A percentile compares a stretch with the other conserved stretches of the same genome.
Conservation (phyloP, 306 rosid species). For the Trifolium repens region DNA sequence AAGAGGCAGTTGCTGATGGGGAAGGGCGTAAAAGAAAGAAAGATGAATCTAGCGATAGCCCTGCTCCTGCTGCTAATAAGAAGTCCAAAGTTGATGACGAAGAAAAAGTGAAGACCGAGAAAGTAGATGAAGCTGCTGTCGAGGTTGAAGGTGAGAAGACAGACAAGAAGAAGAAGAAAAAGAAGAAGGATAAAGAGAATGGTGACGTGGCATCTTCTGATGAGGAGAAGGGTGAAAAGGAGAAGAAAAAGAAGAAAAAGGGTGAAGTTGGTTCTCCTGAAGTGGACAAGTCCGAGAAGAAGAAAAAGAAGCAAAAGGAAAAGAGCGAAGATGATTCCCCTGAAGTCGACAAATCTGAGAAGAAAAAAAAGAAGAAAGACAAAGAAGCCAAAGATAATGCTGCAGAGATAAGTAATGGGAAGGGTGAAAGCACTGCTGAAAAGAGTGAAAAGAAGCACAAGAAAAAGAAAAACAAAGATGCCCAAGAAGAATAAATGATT, state of each 20-base stretch:
- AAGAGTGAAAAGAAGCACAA: conserved; percentile 23
- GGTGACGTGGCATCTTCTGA: background rate
- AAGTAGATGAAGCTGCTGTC: background rate
- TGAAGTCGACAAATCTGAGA: background rate
- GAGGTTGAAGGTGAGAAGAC: conserved; percentile 6
- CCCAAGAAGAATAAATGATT: background rate
- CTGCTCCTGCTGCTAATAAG: conserved; percentile 20
- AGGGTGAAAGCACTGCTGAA: background rate
- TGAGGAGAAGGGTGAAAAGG: conserved; percentile 4
- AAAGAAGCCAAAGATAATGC: conserved; percentile 19
- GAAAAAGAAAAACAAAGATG: conserved; percentile 27
- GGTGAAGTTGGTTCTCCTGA: background rate
- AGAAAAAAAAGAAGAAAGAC: conserved; percentile 13
- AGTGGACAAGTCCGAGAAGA: background rate
- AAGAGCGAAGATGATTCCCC: background rate
- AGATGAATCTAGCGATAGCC: background rate
- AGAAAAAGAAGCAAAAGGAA: conserved; percentile 7
- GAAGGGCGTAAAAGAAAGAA: conserved; percentile 15
- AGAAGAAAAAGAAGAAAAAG: conserved; percentile 7
- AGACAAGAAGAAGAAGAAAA: conserved; percentile 23
- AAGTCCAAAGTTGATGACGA: background rate
- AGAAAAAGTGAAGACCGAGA: background rate
- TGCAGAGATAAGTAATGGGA: background rate
- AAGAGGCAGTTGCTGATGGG: background rate
- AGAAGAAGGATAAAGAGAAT: conserved; percentile 17